Conservation (phyloP, 2,329 filamentous ascomycete genomes). For the Lasiodiplodia gonubiensis region DNA sequence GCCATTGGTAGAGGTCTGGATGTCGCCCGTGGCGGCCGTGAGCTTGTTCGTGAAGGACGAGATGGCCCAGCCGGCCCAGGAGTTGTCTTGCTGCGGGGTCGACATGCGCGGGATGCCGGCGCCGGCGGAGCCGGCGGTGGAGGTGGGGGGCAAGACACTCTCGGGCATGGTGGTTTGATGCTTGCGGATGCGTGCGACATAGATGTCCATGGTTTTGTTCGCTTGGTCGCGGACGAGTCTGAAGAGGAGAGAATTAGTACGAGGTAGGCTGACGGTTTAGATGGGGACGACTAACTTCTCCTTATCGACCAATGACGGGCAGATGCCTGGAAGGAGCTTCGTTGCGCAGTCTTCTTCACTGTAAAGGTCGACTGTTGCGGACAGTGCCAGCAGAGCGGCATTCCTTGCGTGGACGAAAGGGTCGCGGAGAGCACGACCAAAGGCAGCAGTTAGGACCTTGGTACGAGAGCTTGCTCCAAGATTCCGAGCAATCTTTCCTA, state of each 20-base stretch:
- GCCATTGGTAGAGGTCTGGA: conserved; percentile 61
- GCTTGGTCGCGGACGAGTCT: conserved; percentile 83
- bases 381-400: conserved; percentile 83
- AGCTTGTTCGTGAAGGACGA: conserved; percentile 98
- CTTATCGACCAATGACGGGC: conserved; percentile 86
- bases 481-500: conserved; percentile 94
- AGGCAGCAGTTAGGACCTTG: conserved; percentile 93
- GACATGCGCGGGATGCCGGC: conserved; percentile 72
- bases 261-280: not conserved
- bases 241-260: conserved; percentile 40
- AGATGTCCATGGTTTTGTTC: conserved; percentile 85
- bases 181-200: conserved; percentile 82
- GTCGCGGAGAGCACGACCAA: conserved; percentile 85
- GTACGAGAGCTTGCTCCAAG: conserved; percentile 75
- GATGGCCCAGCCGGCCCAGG: conserved; percentile 97
- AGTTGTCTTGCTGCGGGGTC: conserved; percentile 72
- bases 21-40: conserved; percentile 82
- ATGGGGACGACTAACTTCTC: conserved; percentile 66
- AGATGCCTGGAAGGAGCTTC: conserved; percentile 82
- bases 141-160: conserved; percentile 71
- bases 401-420: conserved; percentile 95
- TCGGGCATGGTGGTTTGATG: conserved; percentile 80
- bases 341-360: conserved; percentile 86
- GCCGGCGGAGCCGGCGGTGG: conserved; percentile 48
- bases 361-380: conserved; percentile 85